Percentiles rank a stretch among this genome's conserved stretches.
phyloP scores from a whole-genome alignment of 345 rosid genomes.

The Trapa bicornis region DNA sequence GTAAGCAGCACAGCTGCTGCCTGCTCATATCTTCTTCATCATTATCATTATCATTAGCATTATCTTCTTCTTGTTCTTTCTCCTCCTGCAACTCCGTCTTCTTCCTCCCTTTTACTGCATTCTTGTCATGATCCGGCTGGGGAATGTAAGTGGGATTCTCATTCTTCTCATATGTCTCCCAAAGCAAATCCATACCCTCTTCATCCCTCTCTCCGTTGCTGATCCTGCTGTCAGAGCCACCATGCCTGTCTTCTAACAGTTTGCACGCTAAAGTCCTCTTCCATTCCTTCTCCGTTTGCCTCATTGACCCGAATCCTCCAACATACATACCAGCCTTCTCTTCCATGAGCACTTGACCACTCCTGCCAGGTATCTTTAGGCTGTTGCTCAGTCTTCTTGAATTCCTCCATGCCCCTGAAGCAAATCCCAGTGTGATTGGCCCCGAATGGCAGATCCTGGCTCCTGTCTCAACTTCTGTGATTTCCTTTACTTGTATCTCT shows the following conservation, averaged over 20 bases:
- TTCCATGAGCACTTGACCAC: not conserved
- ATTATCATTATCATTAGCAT: slow-evolving; percentile 21
- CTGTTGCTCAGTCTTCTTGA: slow-evolving; percentile 15
- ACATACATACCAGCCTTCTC: slow-evolving; percentile 15
- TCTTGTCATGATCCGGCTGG: slow-evolving; percentile 17
- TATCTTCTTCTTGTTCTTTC: slow-evolving; percentile 15
- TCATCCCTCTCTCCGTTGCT: slow-evolving; percentile 17
- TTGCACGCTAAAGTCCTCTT: slow-evolving; percentile 91
- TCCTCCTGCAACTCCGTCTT: slow-evolving; percentile 2
- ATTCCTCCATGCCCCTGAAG: slow-evolving; percentile 12
- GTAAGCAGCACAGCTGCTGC: slow-evolving; percentile 63
- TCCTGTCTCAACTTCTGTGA: slow-evolving; percentile 28
- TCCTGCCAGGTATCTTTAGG: slow-evolving; percentile 10
- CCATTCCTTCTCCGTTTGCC: slow-evolving; percentile 74
- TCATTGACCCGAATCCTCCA: slow-evolving; percentile 68
- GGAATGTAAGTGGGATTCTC: slow-evolving; percentile 14
- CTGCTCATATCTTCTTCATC: slow-evolving; percentile 35
- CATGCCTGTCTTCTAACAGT: slow-evolving; percentile 80
- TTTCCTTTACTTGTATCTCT: slow-evolving; percentile 17
- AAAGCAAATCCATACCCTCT: slow-evolving; percentile 84
- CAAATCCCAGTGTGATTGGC: slow-evolving; percentile 8
- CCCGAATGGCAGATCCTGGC: slow-evolving; percentile 27
- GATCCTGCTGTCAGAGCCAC: slow-evolving; percentile 27
- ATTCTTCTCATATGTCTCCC: slow-evolving; percentile 73
- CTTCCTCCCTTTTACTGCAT: slow-evolving; percentile 23